phyloP scores from a whole-genome alignment of 2,329 filamentous ascomycete genomes.

The Diplodia scrobiculata region DNA sequence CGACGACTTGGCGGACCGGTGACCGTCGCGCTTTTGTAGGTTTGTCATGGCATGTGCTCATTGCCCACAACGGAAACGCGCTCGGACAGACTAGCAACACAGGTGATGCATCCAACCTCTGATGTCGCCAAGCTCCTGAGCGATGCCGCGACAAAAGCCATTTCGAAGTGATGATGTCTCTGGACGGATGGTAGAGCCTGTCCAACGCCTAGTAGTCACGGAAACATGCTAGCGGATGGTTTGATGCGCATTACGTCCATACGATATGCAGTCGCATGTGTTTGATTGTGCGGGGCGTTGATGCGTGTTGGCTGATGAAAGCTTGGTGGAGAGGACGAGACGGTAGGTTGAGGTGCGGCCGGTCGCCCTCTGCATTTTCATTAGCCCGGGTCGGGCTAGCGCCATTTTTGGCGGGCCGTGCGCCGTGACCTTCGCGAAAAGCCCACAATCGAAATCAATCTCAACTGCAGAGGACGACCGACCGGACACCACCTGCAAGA shows the following conservation, averaged over 20 bases:
- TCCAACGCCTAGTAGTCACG: background rate
- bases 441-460: conserved; percentile 28
- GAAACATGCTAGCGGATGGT: background rate
- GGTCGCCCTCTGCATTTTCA: conserved; percentile 1
- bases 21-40: conserved; percentile 17
- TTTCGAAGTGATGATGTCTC: background rate
- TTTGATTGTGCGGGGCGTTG: background rate
- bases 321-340: conserved; percentile 8
- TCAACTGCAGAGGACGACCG: conserved; percentile 28
- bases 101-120: conserved; percentile 2
- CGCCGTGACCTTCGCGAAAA: conserved; percentile 16
- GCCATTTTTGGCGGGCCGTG: background rate
- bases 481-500: conserved; percentile 28
- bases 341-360: conserved; percentile 24
- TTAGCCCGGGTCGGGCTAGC: background rate
- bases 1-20: conserved; percentile 7
- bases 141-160: conserved; percentile 7
- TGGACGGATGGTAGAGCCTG: background rate
- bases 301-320: conserved; percentile 16
- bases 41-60: conserved; percentile 23
- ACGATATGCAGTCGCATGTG: background rate
- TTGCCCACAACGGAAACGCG: conserved; percentile 23
- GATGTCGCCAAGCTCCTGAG: background rate
- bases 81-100: conserved; percentile 17
- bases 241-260: background rate